A percentile compares a stretch with the other conserved stretches of the same genome.
Evolutionary conservation across 768 basidiomycete species (phyloP).

Genomic region (Pisolithus orientalis): DNA sequence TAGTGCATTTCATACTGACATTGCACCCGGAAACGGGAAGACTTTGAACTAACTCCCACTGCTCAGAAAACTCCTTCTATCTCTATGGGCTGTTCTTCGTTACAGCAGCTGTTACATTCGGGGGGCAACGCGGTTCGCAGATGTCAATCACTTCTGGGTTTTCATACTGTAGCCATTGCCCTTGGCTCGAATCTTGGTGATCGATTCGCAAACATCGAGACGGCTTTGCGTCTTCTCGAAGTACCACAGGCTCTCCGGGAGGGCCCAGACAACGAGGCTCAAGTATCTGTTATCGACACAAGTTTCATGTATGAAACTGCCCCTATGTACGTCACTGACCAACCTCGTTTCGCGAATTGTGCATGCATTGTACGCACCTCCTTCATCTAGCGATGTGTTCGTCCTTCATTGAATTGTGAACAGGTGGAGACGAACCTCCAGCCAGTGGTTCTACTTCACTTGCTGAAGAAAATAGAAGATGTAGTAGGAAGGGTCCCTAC

Average conservation of each 20-base stretch:
- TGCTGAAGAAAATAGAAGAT: slow-evolving; percentile 70
- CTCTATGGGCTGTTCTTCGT: neutral
- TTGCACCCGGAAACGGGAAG: slow-evolving; percentile 32
- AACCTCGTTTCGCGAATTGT: slow-evolving; percentile 84
- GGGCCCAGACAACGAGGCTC: slow-evolving; percentile 16
- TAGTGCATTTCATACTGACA: neutral
- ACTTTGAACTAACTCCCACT: slow-evolving; percentile 26
- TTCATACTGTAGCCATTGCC: slow-evolving; percentile 57
- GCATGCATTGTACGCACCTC: slow-evolving; percentile 70
- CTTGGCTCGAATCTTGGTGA: slow-evolving; percentile 91
- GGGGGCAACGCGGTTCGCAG: too few species aligned
- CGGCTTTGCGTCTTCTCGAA: slow-evolving; percentile 69
- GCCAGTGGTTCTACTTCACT: slow-evolving; percentile 49
- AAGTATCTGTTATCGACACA: slow-evolving; percentile 54
- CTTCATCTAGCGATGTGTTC: neutral
- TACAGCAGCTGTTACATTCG: neutral
- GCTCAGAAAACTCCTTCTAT: neutral
- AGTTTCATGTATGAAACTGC: slow-evolving; percentile 90
- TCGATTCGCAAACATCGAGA: slow-evolving; percentile 73
- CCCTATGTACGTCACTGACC: slow-evolving; percentile 94
- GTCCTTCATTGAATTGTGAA: neutral
- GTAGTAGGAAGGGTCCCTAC: slow-evolving; percentile 74
- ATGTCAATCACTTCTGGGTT: neutral
- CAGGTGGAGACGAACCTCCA: slow-evolving; percentile 73
- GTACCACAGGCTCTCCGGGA: slow-evolving; percentile 29